Percentiles rank a stretch among this genome's conserved stretches.
These are phyloP conservation scores for Moringa oleifera DNA, from an alignment of 345 rosid genomes.

Conservation along the genomic window DNA sequence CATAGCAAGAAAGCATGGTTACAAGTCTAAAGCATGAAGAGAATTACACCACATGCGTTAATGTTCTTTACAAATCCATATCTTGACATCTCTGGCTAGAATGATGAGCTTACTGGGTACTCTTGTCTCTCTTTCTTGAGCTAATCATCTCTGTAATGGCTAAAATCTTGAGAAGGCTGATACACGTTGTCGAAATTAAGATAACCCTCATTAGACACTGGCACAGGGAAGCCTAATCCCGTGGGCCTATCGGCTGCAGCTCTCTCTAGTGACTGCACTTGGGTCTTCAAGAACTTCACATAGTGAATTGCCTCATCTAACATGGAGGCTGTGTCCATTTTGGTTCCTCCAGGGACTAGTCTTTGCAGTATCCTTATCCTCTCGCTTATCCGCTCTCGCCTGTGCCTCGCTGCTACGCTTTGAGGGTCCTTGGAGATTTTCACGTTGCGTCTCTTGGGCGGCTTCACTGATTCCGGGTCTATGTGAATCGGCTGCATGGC, in stretches of 20 bases:
- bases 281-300: slow-evolving; percentile 65
- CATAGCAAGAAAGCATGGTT: no score
- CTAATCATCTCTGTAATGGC: no score
- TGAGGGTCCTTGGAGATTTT: slow-evolving; percentile 71
- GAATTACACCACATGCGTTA: no score
- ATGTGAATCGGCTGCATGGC: slow-evolving; percentile 71
- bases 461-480: slow-evolving; percentile 62
- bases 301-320: slow-evolving; percentile 70
- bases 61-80: no score
- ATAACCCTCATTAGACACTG: slow-evolving; percentile 29
- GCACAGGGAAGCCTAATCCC: slow-evolving; percentile 36
- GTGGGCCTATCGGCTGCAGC: slow-evolving; percentile 22
- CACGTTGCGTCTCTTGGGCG: slow-evolving; percentile 60
- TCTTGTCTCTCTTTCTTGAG: no score
- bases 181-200: neutral
- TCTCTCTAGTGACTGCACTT: slow-evolving; percentile 54
- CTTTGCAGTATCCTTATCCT: slow-evolving; percentile 59
- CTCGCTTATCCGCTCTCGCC: slow-evolving; percentile 70
- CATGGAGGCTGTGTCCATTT: slow-evolving; percentile 81
- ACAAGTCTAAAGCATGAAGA: no score
- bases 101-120: no score
- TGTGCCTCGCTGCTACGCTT: slow-evolving; percentile 63
- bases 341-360: slow-evolving; percentile 73
- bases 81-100: no score
- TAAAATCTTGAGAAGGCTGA: no score